Evolutionary conservation across 192 early-diverging fungal genomes (phyloP), one percentile per base, ranked within the genome.

Genomic region (Mortierella alpina): DNA sequence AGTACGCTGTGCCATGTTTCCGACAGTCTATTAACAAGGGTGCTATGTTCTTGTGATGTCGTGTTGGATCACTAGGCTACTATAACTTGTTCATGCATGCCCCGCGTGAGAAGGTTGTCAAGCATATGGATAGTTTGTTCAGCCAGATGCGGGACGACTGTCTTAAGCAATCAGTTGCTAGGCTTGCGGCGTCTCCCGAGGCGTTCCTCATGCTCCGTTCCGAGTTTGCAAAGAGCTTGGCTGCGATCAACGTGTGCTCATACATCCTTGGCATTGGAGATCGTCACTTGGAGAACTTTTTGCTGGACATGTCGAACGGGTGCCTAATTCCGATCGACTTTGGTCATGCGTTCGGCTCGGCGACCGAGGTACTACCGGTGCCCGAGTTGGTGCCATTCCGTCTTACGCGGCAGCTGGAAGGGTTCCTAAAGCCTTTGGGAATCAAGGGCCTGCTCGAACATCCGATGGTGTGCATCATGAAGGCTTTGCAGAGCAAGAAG

Each of bases 271-370:
- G 91, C 14, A 95, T 95, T 68, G 94, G 94, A 5, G 94, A 95
- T 85, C 86, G 94, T 23, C 94, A 95, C 64, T 67, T 91, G 60
- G 94, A 95, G 47, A 95, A 95, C 69, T 91, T 93, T 69, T 73
- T 95, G 66, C 60, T 95, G 15, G 90, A 94, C 59, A 72, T 89
- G 70, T 88, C 84, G 51, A 88, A 77, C 71, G 93, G 94, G 13
- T 83, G 86, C 40, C 68, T 95, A 17, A 85, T 95, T 18, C 88
- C 89, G 0, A 95, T 95, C 71, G 94, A 95, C 84, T 95, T 95
- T 69, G 94, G 94, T 0, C 92, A 94, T 65, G 94, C 94, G 5
- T 95, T 95, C 82, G 94, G 93, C 15, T 93, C 94, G 0, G 93
- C 93, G 1, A 93, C 94, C 0, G 93, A 94, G 65, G 78, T 90